These are phyloP conservation scores for Agaricus blazei DNA, from an alignment of 768 basidiomycete species.

Conservation along the genomic window DNA sequence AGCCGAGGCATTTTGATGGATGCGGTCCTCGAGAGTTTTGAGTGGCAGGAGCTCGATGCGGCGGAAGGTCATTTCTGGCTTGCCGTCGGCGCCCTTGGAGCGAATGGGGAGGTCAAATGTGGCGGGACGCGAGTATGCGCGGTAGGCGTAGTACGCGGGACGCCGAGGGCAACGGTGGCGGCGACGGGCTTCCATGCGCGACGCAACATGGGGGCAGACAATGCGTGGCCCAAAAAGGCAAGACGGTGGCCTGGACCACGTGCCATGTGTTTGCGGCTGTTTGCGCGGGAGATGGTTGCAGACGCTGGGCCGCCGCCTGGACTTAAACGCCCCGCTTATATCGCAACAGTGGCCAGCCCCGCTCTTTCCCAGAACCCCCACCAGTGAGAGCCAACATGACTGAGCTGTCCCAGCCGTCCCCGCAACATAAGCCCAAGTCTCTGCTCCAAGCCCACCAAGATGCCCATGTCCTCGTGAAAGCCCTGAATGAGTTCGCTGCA, in stretches of 20 bases:
- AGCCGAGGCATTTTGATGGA: slow-evolving; percentile 47
- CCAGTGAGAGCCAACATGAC: slow-evolving; percentile 9
- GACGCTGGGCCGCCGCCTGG: not conserved
- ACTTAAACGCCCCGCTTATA: not conserved
- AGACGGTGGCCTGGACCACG: slow-evolving; percentile 1
- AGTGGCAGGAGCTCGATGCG: slow-evolving; percentile 54
- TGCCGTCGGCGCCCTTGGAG: slow-evolving; percentile 54
- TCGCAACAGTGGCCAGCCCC: not conserved
- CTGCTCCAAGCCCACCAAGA: slow-evolving; percentile 4
- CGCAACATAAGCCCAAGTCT: slow-evolving; percentile 1
- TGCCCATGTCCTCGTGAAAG: not conserved
- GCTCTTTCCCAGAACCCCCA: slow-evolving; percentile 1
- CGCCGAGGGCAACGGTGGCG: slow-evolving; percentile 49
- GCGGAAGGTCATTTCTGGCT: slow-evolving; percentile 45
- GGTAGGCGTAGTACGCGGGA: slow-evolving; percentile 57
- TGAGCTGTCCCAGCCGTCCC: not conserved
- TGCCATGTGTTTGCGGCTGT: not conserved
- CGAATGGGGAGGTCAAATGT: slow-evolving; percentile 59
- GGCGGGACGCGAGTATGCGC: slow-evolving; percentile 34
- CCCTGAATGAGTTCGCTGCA: slow-evolving; percentile 7
- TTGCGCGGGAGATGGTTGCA: not conserved
- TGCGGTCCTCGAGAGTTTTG: slow-evolving; percentile 48
- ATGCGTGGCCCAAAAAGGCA: not conserved
- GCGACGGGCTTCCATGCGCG: slow-evolving; percentile 66
- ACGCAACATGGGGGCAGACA: slow-evolving; percentile 44